phyloP scores from a whole-genome alignment of 1,284 basidiomycete species.

The Lignosus rhinocerotis region DNA sequence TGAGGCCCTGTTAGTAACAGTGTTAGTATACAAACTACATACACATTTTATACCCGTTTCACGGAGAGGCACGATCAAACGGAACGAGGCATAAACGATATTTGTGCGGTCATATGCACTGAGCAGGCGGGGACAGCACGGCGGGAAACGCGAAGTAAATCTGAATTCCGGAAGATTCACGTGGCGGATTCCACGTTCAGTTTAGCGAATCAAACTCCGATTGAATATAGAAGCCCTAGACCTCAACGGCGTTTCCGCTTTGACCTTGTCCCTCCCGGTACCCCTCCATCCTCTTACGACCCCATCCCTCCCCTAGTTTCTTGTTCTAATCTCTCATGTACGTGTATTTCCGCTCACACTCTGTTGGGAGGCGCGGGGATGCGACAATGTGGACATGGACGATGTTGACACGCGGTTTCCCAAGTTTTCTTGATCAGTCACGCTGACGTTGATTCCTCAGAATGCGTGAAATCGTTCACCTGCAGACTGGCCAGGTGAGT shows the following conservation, averaged over 20 bases:
- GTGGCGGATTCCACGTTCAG: slow-evolving; percentile 20
- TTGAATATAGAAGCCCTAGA: slow-evolving; percentile 29
- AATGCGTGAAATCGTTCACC: slow-evolving; percentile 97
- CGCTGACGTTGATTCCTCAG: slow-evolving; percentile 45
- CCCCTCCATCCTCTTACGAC: slow-evolving; percentile 31
- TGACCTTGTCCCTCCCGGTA: slow-evolving; percentile 33
- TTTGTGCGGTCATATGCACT: background rate
- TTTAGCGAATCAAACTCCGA: slow-evolving; percentile 28
- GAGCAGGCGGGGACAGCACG: background rate
- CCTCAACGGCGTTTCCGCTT: slow-evolving; percentile 30
- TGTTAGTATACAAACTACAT: background rate
- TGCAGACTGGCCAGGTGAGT: slow-evolving; percentile 91
- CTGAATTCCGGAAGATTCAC: slow-evolving; percentile 4
- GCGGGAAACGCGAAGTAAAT: background rate
- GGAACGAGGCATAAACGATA: background rate
- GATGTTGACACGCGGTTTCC: slow-evolving; percentile 8
- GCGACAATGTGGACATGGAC: background rate
- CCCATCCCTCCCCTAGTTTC: slow-evolving; percentile 23
- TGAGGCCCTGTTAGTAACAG: too few relatives aligned
- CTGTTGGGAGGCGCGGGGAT: background rate
- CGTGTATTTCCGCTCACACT: slow-evolving; percentile 21
- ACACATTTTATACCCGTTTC: background rate
- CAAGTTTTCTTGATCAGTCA: slow-evolving; percentile 18
- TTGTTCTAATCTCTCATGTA: slow-evolving; percentile 31
- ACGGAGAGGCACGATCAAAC: background rate